These are phyloP conservation scores for Botrytis byssoidea DNA, from an alignment of 2,329 filamentous ascomycete genomes.

Conservation along the genomic window DNA sequence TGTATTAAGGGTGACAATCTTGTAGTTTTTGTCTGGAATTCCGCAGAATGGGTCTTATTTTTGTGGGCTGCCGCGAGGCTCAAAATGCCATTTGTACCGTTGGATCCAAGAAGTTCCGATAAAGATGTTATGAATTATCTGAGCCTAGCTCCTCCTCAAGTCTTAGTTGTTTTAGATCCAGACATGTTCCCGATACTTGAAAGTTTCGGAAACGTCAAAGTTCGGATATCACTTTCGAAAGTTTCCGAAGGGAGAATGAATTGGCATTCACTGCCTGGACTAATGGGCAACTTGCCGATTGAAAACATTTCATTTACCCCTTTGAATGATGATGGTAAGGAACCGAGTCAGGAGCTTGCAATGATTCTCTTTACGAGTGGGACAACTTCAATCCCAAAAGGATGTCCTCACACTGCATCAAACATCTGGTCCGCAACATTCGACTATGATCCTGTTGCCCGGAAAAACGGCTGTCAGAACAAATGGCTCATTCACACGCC, in stretches of 20 bases:
- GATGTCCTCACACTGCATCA: neutral
- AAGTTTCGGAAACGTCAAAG: neutral
- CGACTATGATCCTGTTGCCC: neutral
- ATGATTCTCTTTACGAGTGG: neutral
- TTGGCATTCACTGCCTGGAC: neutral
- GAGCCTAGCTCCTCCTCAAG: neutral
- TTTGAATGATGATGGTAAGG: neutral
- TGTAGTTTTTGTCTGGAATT: constrained; percentile 20
- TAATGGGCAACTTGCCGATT: neutral
- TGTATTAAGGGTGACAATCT: constrained; percentile 15
- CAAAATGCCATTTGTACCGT: constrained; percentile 20
- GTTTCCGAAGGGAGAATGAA: neutral
- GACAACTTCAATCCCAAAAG: neutral
- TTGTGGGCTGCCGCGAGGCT: constrained; percentile 23
- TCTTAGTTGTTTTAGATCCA: neutral
- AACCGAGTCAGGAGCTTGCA: neutral
- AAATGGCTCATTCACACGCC: constrained; percentile 22
- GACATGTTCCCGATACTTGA: neutral
- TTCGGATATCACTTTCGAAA: neutral
- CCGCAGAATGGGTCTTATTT: constrained; percentile 23
- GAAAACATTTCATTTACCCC: neutral
- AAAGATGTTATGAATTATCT: neutral
- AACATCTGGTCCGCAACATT: neutral
- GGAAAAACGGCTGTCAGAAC: neutral
- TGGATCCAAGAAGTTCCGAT: constrained; percentile 15